These are phyloP conservation scores for Biscutella auriculata DNA, from an alignment of 441 rosid genomes.

Conservation along the genomic window DNA sequence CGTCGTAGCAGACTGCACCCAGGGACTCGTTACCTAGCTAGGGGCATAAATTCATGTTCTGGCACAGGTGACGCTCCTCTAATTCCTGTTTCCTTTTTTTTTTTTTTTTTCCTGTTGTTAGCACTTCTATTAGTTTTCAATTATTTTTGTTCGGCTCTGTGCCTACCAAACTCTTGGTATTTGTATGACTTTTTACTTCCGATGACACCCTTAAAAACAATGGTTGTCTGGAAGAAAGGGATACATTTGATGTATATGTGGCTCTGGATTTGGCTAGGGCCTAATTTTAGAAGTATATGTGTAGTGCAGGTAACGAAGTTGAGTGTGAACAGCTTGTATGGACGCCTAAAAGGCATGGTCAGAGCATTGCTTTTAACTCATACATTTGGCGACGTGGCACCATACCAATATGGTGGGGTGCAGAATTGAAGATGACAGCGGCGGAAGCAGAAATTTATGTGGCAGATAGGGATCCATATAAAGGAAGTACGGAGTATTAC, in stretches of 20 bases:
- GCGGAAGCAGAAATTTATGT: constrained; percentile 97
- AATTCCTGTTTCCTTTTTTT: not conserved
- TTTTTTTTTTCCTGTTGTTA: not conserved
- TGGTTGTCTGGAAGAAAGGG: not conserved
- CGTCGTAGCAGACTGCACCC: constrained; percentile 98
- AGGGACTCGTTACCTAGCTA: constrained; percentile 96
- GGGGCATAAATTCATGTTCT: constrained; percentile 92
- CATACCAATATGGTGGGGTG: constrained; percentile 99
- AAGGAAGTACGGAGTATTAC: constrained; percentile 81
- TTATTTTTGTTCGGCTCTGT: not conserved
- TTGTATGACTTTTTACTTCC: not conserved
- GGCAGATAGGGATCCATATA: constrained; percentile 74
- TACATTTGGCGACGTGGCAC: constrained; percentile 96
- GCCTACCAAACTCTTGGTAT: not conserved
- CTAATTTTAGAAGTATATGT: constrained; percentile 26
- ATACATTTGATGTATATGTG: not conserved
- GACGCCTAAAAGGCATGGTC: constrained; percentile 70
- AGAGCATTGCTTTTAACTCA: constrained; percentile 73
- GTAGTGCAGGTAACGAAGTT: constrained; percentile 84
- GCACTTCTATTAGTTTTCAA: not conserved
- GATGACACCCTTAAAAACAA: not conserved
- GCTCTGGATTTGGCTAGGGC: constrained; percentile 15
- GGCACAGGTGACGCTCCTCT: constrained; percentile 58
- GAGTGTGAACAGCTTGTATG: constrained; percentile 98
- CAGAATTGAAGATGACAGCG: constrained; percentile 80